Evolutionary conservation across 2,329 filamentous ascomycete species (phyloP).

Genomic region (Aspergillus sp.): DNA sequence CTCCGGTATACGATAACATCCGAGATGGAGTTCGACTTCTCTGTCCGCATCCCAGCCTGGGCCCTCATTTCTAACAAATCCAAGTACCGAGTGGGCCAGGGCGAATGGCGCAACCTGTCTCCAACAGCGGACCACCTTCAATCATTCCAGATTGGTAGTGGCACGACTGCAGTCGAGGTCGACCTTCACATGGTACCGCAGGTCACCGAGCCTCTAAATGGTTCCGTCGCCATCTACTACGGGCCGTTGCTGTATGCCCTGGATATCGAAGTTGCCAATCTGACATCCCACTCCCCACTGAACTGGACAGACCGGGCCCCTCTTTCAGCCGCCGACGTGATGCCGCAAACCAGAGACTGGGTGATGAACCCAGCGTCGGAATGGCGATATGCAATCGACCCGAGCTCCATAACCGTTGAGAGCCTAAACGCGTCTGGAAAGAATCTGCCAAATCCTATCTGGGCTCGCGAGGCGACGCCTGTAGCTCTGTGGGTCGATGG

Average conservation of each 20-base stretch:
- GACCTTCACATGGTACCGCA: slow-evolving; percentile 20
- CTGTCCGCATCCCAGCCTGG: slow-evolving; percentile 50
- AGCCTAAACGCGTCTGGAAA: slow-evolving; percentile 28
- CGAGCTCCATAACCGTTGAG: slow-evolving; percentile 20
- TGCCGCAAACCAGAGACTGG: slow-evolving; percentile 28
- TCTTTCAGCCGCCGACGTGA: slow-evolving; percentile 13
- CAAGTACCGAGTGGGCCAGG: slow-evolving; percentile 3
- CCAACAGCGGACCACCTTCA: slow-evolving; percentile 25
- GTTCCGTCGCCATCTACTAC: slow-evolving; percentile 46
- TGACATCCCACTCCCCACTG: slow-evolving; percentile 22
- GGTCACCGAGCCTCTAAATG: slow-evolving; percentile 40
- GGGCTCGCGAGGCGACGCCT: slow-evolving; percentile 24
- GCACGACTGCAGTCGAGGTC: slow-evolving; percentile 21
- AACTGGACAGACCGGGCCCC: slow-evolving; percentile 22
- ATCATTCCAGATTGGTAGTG: not conserved
- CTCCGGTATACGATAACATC: slow-evolving; percentile 42
- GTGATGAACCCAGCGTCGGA: slow-evolving; percentile 32
- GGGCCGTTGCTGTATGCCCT: slow-evolving; percentile 48
- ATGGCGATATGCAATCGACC: slow-evolving; percentile 34
- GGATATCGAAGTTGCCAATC: slow-evolving; percentile 29
- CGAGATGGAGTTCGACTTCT: slow-evolving; percentile 40
- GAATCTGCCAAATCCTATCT: slow-evolving; percentile 7
- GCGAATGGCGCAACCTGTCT: slow-evolving; percentile 20
- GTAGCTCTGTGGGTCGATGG: not conserved
- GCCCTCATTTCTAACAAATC: slow-evolving; percentile 7